Base-by-base conservation (phyloP, 176 grass and related monocot species). In the Chrysopogon serrulatus region DNA sequence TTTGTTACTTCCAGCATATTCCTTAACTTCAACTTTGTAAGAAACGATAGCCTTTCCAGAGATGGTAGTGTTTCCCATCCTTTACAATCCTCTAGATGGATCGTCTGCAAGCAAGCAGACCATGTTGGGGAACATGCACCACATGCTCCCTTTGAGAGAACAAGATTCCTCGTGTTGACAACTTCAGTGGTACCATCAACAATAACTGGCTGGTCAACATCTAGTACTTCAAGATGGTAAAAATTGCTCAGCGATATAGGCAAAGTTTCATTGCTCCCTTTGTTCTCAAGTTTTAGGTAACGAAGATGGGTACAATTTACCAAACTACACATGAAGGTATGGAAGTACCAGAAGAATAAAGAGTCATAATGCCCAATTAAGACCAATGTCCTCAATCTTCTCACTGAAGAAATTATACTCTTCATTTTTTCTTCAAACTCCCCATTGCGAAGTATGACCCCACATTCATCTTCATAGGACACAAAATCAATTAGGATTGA, bases 341-440 rank as follows among this genome's bases (percentile, higher is more conserved):
- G 3, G 31, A 86, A 83, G 14, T 26, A 18, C 32, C 24, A 3
- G 0, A 67, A 36, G 15, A 84, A 83, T 3, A 1, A 16, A 21
- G 57, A 1, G 26, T 87, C 61, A 3, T 75, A 84, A 3, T 36
- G 4, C 10, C 89, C 85, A 28, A 87, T 24, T 62, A n/a, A n/a
- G n/a, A n/a, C n/a, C n/a, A n/a, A n/a, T n/a, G n/a, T n/a, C 70
- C 85, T 87, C 76, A 91, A 48, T 2, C 71, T 84, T 8, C 78
- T 14, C 0, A 76, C 8, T 0, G 64, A 72, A 13, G 2, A 28
- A 27, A 5, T n/a, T 56, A 63, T 4, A 57, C 63, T 48, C 32
- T 13, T 0, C 49, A n/a, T 81, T 1, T 47, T 53, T 36, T 76
- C 71, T 53, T 88, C 19, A 21, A 84, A 84, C 12, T 79, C 64